Base-by-base conservation (phyloP, 2,329 filamentous ascomycete genomes). In the Neoscytalidium dimidiatum region DNA sequence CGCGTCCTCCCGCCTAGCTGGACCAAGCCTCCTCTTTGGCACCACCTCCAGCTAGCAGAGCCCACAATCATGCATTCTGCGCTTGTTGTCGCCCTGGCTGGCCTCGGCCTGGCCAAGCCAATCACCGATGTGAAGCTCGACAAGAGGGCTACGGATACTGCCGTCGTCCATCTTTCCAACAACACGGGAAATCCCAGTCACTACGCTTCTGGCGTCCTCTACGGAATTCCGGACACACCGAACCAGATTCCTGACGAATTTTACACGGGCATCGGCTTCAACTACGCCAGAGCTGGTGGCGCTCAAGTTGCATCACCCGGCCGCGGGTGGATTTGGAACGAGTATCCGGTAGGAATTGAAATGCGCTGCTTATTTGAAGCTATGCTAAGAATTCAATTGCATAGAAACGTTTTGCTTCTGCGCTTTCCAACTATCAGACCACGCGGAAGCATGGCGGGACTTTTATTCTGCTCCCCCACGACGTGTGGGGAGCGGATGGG, bases 401-500 rank as follows among this genome's bases (percentile, higher is more conserved):
- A n/a, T n/a, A 74, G 62, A 71, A 66, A 33, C 81, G 82, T 4
- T 79, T 84, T 64, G 66, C 77, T 3, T 82, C 80, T 0, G 76
- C 78, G 2, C 68, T 82, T 4, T 78, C 75, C 23, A 83, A 84
- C 65, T 84, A 84, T 68, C 64, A 71, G 1, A 82, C 79, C 1
- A 73, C 78, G 1, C 75, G 79, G 43, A 75, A 81, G 49, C 77
- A 81, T 26, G 77, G 74, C 4, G 82, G 75, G 3, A 63, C 60
- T 5, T 84, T 84, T 48, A 81, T 82, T 52, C 70, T 83, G n/a
- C 72, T 84, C 0, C 74, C 78, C 0, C 80, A 81, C 63, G 82
- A 83, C 60, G 66, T 81, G 3, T 84, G 82, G 82, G 82, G 82
- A 7, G 79, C 81, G 0, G 81, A 84, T 67, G 77, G 78, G n/a